Evolutionary conservation across 164 flowering plant genomes (phyloP), one percentile per base, ranked within the genome.

Genomic region (Stephania cephalantha): DNA sequence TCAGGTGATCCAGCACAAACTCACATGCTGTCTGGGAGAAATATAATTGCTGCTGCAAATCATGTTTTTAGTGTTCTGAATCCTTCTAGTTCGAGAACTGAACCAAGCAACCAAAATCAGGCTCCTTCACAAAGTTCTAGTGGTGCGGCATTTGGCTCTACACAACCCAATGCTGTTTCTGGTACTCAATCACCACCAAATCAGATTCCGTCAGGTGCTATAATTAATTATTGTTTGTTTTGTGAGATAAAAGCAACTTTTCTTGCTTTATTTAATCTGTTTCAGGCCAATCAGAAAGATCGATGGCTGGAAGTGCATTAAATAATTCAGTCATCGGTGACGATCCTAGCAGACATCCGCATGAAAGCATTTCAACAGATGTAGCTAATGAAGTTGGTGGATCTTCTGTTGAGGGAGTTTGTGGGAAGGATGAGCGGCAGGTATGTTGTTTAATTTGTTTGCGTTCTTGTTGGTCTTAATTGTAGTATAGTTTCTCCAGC

Each of bases 151-250:
- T 69, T 88, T 61, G 73, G 71, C 77, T 73, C 79, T 48, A 58
- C 70, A 30, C 88, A 78, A 77, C 74, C 87, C 68, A 81, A 68
- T 55, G 9, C 11, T 5, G 73, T 61, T 79, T 78, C 86, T 75
- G 71, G 71, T 77, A 71, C 88, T 18, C 88, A 79, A 79, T 64
- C 79, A 73, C 78, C 82, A 25, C 13, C 84, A 7, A 84, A 72
- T 81, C 85, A 76, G 71, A 78, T 22, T 66, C 77, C 85, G 31
- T 65, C 89, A 78, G 94, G 95, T 88, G 72, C 22, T 78, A 12
- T 31, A 71, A 61, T 66, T 35, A 7, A 18, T 31, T 70, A 42
- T 45, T 31, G 22, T 25, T 61, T 18, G 20, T 3, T 58, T 7
- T 11, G 7, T 77, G 45, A 72, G 44, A 52, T 73, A 31, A 30